Evolutionary conservation across 148 eudicot genomes (phyloP).

Genomic region (Arbutus unedo): DNA sequence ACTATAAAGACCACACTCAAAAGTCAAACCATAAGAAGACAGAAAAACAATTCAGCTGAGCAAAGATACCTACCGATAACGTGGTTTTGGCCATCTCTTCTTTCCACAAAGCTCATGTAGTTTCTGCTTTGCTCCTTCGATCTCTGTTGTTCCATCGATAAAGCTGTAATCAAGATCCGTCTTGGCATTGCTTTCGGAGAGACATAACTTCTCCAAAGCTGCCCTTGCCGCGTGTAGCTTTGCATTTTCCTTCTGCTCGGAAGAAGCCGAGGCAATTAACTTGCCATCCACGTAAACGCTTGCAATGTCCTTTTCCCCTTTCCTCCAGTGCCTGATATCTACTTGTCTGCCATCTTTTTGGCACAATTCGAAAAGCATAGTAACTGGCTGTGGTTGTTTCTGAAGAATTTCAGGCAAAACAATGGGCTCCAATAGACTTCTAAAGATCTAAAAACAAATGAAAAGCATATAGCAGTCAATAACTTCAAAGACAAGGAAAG

Average conservation of each 20-base stretch:
- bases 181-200: slow-evolving; percentile 41
- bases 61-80: slow-evolving; percentile 47
- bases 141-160: slow-evolving; percentile 4
- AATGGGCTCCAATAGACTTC: slow-evolving; percentile 61
- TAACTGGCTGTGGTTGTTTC: slow-evolving; percentile 74
- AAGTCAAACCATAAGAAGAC: background rate
- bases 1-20: slow-evolving; percentile 16
- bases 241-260: slow-evolving; percentile 58
- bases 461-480: background rate
- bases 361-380: slow-evolving; percentile 63
- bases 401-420: slow-evolving; percentile 54
- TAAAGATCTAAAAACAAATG: slow-evolving; percentile 23
- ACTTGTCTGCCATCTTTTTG: slow-evolving; percentile 29
- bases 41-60: background rate
- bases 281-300: slow-evolving; percentile 43
- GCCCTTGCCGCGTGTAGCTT: slow-evolving; percentile 70
- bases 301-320: slow-evolving; percentile 33
- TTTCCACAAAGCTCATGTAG: slow-evolving; percentile 51
- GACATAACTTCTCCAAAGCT: slow-evolving; percentile 40
- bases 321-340: background rate
- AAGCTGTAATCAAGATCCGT: slow-evolving; percentile 30
- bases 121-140: slow-evolving; percentile 48
- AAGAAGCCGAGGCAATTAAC: slow-evolving; percentile 45
- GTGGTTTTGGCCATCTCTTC: slow-evolving; percentile 51
- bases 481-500: background rate